These are phyloP conservation scores for Neurospora pannonica DNA, from an alignment of 495 filamentous ascomycete species.

Conservation along the genomic window DNA sequence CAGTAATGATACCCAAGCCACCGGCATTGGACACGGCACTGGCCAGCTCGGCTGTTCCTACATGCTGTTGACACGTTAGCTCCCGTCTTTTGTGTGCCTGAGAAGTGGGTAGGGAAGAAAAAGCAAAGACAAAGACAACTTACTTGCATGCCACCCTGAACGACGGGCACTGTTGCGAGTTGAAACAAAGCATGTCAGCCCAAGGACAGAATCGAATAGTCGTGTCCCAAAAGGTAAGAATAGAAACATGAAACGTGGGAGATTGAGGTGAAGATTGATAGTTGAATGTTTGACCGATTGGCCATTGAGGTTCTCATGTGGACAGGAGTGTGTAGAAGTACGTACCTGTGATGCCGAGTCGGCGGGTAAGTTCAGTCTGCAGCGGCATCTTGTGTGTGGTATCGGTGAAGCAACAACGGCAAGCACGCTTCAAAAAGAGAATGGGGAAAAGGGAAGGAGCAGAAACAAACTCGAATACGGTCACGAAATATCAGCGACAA, in stretches of 20 bases:
- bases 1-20: conserved; percentile 86
- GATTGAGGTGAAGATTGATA: not conserved
- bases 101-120: not conserved
- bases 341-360: conserved; percentile 76
- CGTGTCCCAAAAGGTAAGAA: not conserved
- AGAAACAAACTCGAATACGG: not conserved
- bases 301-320: not conserved
- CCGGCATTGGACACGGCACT: conserved; percentile 92
- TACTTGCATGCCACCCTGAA: conserved; percentile 79
- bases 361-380: conserved; percentile 79
- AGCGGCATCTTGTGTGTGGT: conserved; percentile 63
- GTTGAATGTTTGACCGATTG: not conserved
- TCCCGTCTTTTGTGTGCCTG: not conserved
- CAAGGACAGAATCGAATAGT: not conserved
- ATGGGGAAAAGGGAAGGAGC: not conserved
- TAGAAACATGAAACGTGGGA: not conserved
- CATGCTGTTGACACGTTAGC: conserved; percentile 24
- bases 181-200: conserved; percentile 18
- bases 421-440: not conserved
- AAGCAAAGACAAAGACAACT: conserved; percentile 41
- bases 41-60: conserved; percentile 84
- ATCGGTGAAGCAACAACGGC: not conserved
- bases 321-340: not conserved
- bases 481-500: not conserved
- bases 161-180: conserved; percentile 67